Conservation (phyloP, 1,139 yeast species). For the Blastobotrys petasosporus region DNA sequence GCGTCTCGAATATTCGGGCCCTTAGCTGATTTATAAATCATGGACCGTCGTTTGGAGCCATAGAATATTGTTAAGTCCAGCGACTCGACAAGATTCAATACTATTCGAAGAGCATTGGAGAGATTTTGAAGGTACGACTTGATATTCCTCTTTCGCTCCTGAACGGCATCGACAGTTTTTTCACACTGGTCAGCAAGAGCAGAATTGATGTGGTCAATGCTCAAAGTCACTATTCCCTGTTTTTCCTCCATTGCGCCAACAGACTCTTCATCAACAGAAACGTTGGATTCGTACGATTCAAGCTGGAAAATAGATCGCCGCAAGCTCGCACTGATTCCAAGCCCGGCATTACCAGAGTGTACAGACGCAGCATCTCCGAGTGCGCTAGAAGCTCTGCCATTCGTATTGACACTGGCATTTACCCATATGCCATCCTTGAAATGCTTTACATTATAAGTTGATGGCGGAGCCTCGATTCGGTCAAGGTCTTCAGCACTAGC, state of each 20-base stretch:
- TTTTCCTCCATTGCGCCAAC: conserved; percentile 9
- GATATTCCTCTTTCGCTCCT: conserved; percentile 21
- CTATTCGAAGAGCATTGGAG: conserved; percentile 17
- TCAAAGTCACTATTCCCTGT: not conserved
- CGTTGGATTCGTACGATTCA: conserved; percentile 13
- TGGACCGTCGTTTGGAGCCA: conserved; percentile 17
- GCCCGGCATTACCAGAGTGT: conserved; percentile 1
- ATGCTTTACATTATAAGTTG: conserved; percentile 22
- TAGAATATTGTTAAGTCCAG: conserved; percentile 28
- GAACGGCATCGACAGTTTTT: conserved; percentile 15
- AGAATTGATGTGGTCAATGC: conserved; percentile 5
- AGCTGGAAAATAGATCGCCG: conserved; percentile 11
- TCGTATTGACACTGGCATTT: conserved; percentile 18
- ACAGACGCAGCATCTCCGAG: conserved; percentile 2
- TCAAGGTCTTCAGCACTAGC: conserved; percentile 12
- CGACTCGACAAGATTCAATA: conserved; percentile 27
- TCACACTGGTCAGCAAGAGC: not conserved
- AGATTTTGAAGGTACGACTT: conserved; percentile 20
- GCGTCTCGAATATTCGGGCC: conserved; percentile 16
- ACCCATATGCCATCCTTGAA: conserved; percentile 24
- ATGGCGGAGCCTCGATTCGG: conserved; percentile 16
- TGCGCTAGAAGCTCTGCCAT: conserved; percentile 15
- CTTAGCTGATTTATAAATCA: conserved; percentile 10
- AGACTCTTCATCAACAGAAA: conserved; percentile 8
- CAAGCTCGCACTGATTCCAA: conserved; percentile 7